phyloP scores from a whole-genome alignment of 192 early-diverging fungal genomes.

The Entomortierella parvispora region DNA sequence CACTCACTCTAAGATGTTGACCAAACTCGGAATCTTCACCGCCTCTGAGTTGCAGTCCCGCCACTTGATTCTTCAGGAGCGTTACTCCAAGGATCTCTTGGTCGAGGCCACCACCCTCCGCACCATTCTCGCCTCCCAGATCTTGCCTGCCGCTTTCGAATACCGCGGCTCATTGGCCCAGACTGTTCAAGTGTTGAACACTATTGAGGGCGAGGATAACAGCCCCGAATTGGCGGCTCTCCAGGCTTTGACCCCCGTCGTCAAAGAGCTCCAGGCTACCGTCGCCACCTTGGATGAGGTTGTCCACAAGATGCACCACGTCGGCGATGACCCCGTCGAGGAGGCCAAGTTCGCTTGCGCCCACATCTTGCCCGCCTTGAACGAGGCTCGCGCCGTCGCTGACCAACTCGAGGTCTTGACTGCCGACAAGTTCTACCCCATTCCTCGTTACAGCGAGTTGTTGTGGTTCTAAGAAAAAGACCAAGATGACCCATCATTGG shows the following conservation, averaged over 20 bases:
- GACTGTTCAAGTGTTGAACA: slow-evolving; percentile 75
- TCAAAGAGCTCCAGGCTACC: slow-evolving; percentile 66
- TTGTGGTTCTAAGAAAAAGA: slow-evolving; percentile 58
- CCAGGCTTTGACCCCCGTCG: slow-evolving; percentile 70
- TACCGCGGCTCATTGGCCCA: slow-evolving; percentile 92
- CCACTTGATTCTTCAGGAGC: slow-evolving; percentile 96
- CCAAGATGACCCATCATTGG: not conserved
- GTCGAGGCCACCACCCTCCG: slow-evolving; percentile 93
- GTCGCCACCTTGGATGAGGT: slow-evolving; percentile 65
- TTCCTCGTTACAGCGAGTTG: slow-evolving; percentile 97
- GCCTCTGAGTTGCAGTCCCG: slow-evolving; percentile 89
- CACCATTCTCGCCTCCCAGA: slow-evolving; percentile 81
- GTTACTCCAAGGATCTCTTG: slow-evolving; percentile 95
- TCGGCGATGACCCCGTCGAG: slow-evolving; percentile 63
- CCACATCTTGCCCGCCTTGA: slow-evolving; percentile 75
- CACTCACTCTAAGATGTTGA: slow-evolving; percentile 82
- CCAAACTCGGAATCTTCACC: slow-evolving; percentile 85
- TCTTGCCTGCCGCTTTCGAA: slow-evolving; percentile 88
- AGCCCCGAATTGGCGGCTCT: slow-evolving; percentile 78
- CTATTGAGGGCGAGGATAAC: slow-evolving; percentile 53
- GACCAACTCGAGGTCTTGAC: slow-evolving; percentile 85
- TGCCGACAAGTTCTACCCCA: slow-evolving; percentile 95
- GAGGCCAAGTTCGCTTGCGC: slow-evolving; percentile 73
- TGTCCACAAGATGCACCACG: slow-evolving; percentile 65
- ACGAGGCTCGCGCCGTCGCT: slow-evolving; percentile 72